Evolutionary conservation across 1,139 yeast genomes (phyloP).

Genomic region (Pichia sp.): DNA sequence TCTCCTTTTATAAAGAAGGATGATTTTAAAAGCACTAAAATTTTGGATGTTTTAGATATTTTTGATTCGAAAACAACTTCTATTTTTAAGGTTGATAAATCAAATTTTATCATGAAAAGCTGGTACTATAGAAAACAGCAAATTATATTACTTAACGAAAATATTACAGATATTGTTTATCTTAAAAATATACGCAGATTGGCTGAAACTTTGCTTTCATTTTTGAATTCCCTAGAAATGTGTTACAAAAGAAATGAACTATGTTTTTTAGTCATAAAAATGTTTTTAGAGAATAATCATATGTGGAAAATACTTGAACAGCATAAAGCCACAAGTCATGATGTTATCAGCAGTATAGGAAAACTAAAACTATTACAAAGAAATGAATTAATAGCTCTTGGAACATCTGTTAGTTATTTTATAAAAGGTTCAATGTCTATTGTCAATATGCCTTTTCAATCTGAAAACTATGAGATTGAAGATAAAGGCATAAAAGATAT

Average conservation of each 20-base stretch:
- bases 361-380: constrained; percentile 43
- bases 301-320: constrained; percentile 1
- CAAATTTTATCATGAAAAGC: constrained; percentile 17
- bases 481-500: constrained; percentile 9
- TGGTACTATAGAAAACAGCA: constrained; percentile 20
- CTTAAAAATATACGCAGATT: constrained; percentile 18
- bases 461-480: constrained; percentile 2
- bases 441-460: constrained; percentile 31
- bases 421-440: constrained; percentile 41
- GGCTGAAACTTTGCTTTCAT: constrained; percentile 18
- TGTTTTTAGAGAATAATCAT: constrained; percentile 12
- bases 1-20: constrained; percentile 8
- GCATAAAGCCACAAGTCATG: background rate
- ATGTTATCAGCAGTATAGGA: constrained; percentile 40
- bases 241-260: constrained; percentile 25
- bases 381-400: constrained; percentile 38
- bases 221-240: constrained; percentile 22
- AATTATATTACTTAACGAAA: constrained; percentile 14
- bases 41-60: background rate
- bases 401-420: constrained; percentile 30
- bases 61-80: background rate
- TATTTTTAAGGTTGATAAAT: background rate
- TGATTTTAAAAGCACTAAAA: constrained; percentile 5
- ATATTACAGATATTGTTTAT: constrained; percentile 12
- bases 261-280: constrained; percentile 6